Conservation (phyloP, 1,284 basidiomycete genomes). For the Sanguinoderma infundibulare region DNA sequence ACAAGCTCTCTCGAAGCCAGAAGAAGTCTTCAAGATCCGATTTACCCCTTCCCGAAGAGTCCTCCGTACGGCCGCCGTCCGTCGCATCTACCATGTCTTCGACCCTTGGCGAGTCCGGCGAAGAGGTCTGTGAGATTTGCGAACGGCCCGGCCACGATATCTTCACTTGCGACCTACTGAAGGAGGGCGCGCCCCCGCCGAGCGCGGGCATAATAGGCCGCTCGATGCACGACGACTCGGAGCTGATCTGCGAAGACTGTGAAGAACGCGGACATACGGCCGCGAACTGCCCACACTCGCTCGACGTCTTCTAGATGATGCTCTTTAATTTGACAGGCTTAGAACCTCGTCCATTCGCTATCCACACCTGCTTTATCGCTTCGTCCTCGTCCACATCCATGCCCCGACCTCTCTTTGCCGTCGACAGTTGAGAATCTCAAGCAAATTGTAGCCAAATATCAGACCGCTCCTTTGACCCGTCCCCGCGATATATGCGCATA, state of each 20-base stretch:
- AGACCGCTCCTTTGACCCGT: neutral
- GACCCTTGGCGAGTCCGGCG: conserved; percentile 18
- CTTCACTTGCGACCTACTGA: conserved; percentile 73
- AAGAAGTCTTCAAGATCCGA: conserved; percentile 66
- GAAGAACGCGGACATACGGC: conserved; percentile 74
- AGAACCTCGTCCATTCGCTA: neutral
- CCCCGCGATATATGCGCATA: conserved; percentile 3
- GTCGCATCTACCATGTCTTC: conserved; percentile 20
- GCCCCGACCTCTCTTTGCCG: neutral
- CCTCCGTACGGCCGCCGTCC: conserved; percentile 12
- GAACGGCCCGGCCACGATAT: conserved; percentile 83
- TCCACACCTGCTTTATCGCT: neutral
- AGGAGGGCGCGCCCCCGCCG: conserved; percentile 39
- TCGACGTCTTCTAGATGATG: conserved; percentile 72
- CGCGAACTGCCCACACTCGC: conserved; percentile 75
- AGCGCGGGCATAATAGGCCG: conserved; percentile 14
- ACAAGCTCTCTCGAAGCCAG: conserved; percentile 59
- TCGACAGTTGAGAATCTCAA: neutral
- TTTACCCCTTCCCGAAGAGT: conserved; percentile 35
- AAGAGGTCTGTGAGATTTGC: conserved; percentile 80
- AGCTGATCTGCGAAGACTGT: conserved; percentile 76
- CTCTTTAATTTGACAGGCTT: neutral
- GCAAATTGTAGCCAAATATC: conserved; percentile 18
- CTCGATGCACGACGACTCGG: conserved; percentile 9
- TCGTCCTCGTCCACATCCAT: neutral